Percentiles rank a stretch among this genome's conserved stretches.
These are phyloP conservation scores for Melanomma pulvis-pyrius DNA, from an alignment of 495 filamentous ascomycete species.

Conservation along the genomic window DNA sequence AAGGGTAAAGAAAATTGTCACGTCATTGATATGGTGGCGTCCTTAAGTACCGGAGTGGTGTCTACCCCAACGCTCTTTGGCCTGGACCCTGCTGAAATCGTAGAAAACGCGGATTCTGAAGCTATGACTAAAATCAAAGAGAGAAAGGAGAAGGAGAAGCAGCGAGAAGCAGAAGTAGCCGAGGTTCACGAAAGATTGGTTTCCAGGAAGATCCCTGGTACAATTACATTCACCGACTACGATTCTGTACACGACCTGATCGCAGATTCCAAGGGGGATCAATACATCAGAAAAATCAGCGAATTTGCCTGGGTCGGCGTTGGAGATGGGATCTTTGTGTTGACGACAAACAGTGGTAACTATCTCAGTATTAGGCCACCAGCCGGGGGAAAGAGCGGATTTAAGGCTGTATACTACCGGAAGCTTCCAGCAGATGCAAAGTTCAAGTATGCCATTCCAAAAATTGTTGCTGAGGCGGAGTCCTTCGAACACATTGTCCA, in stretches of 20 bases:
- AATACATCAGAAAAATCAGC: slow-evolving; percentile 76
- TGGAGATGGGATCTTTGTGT: slow-evolving; percentile 62
- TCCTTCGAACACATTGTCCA: slow-evolving; percentile 74
- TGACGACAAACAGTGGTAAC: slow-evolving; percentile 58
- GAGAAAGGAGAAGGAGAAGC: slow-evolving; percentile 47
- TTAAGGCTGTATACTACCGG: slow-evolving; percentile 38
- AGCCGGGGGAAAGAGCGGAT: slow-evolving; percentile 10
- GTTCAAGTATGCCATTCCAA: slow-evolving; percentile 63
- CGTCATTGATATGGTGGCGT: slow-evolving; percentile 94
- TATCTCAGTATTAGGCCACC: slow-evolving; percentile 64
- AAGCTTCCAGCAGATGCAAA: slow-evolving; percentile 27
- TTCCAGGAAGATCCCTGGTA: slow-evolving; percentile 29
- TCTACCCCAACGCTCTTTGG: slow-evolving; percentile 93
- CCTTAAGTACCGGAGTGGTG: slow-evolving; percentile 76
- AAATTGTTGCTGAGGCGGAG: slow-evolving; percentile 59
- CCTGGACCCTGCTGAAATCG: slow-evolving; percentile 79
- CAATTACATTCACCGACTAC: slow-evolving; percentile 80
- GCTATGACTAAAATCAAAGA: slow-evolving; percentile 59
- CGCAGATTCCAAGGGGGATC: slow-evolving; percentile 74
- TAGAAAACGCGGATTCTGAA: slow-evolving; percentile 62
- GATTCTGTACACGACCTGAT: slow-evolving; percentile 86
- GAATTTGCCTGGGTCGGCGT: slow-evolving; percentile 79
- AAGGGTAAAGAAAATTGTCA: slow-evolving; percentile 86
- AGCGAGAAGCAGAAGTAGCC: slow-evolving; percentile 35
- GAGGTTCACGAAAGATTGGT: slow-evolving; percentile 14